Evolutionary conservation across 768 basidiomycete genomes (phyloP), one percentile per base, ranked within the genome.

Genomic region (Coprinopsis marcescibilis): DNA sequence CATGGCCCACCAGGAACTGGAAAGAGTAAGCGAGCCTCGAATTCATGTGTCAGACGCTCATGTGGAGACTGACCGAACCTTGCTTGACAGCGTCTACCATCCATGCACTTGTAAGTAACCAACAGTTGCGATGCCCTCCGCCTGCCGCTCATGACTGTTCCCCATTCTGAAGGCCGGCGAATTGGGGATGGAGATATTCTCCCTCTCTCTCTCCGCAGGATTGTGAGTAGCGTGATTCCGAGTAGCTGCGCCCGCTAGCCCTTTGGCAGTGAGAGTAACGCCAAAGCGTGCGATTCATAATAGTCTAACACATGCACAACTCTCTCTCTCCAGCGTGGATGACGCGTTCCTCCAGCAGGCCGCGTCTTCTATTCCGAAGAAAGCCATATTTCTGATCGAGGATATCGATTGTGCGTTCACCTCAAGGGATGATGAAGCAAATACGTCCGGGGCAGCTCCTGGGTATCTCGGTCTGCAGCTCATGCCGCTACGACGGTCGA

Each of bases 141-240:
- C 25, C 25, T n/a, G 6, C 10, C 32, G 11, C 23, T 6, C 15
- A 3, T n/a, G 5, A 27, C 39, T 41, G 4, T 8, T 24, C 21
- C 23, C 45, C 34, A 51, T 19, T 37, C n/a, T 2, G 4, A 32
- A 70, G 68, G 73, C 73, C 4, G 73, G 75, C 4, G 87, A 88
- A 59, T 69, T 94, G 8, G 78, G 81, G 3, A 72, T 95, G n/a
- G 89, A 93, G 62, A 90, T 95, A 45, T 93, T 89, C 56, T 66
- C 75, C 1, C 55, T 82, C 12, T 77, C 77, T 0, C 62, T 81
- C 0, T 68, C 76, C 1, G 69, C 76, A 14, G 58, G 62, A 34
- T 69, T 68, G 76, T 79, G 56, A 27, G 71, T 61, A 3, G n/a
- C 25, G 20, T 38, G 34, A 25, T 32, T n/a, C 33, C n/a, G n/a